Evolutionary conservation across 805 yeast genomes (phyloP), one percentile per base, ranked within the genome.

Genomic region (Cyberlindnera subsufficiens): DNA sequence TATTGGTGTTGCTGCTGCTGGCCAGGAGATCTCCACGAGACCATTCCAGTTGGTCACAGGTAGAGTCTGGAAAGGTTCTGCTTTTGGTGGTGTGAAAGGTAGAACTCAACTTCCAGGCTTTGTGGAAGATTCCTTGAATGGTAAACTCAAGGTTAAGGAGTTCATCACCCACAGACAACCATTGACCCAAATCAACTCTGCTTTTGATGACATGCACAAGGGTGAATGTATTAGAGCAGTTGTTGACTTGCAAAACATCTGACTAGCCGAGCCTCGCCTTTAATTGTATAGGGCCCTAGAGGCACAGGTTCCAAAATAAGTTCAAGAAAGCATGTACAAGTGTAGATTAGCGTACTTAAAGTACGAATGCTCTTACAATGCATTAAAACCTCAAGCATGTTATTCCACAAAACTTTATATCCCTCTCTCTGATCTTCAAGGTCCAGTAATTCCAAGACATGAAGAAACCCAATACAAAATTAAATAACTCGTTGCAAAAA

Each of bases 1-100:
- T 58, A 93, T 93, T 62, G 99, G 99, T 66, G 99, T 93, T 55
- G 99, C 99, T 38, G 96, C 96, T 54, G 96, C 97, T 33, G 99
- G 99, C 53, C 75, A 89, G 69, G 98, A 93, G 71, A 90, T 95
- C 51, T 69, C 96, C 45, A 93, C 98, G 38, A 81, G 98, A 69
- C 99, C 99, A 48, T 93, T 93, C 86, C 98, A 91, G 74, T 79
- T 93, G 66, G 98, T 93, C 52, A 93, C 98, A 34, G 99, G 99
- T 56, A 83, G 99, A 71, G 96, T 86, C 41, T 91, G 99, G 98
- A 86, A 79, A 66, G 99, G 99, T 58, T 87, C 96, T 60, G 99
- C 99, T n/a, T 93, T 88, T 57, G 99, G 99, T 59, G 99, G 98
- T 65, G 89, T 93, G 61, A 93, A 93, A 71, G 98, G 99, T 63